Conservation (phyloP, 2,329 filamentous ascomycete species). For the Fusarium mundagurra region DNA sequence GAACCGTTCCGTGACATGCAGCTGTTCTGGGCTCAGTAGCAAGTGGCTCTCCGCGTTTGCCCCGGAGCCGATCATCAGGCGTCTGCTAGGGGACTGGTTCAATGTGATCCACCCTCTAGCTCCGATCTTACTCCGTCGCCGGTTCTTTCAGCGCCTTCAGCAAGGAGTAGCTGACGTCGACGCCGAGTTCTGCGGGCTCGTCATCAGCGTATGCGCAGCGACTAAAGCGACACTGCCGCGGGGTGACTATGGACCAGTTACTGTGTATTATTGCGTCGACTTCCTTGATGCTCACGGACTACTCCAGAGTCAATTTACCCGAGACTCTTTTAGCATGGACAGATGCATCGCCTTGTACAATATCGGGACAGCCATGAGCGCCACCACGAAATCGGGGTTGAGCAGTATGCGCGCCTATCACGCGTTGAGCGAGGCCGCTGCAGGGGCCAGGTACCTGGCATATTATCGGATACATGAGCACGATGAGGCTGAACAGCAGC, state of each 20-base stretch:
- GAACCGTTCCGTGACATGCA: background rate
- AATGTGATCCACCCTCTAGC: constrained; percentile 48
- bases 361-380: constrained; percentile 41
- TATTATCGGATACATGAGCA: constrained; percentile 41
- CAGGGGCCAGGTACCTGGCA: constrained; percentile 44
- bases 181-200: constrained; percentile 46
- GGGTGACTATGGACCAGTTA: constrained; percentile 41
- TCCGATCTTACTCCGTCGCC: constrained; percentile 47
- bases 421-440: constrained; percentile 40
- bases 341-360: constrained; percentile 52
- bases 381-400: constrained; percentile 10
- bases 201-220: constrained; percentile 49
- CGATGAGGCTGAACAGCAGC: constrained; percentile 43
- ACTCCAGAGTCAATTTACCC: constrained; percentile 26
- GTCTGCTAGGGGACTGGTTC: constrained; percentile 49
- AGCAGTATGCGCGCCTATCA: constrained; percentile 36
- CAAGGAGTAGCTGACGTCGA: constrained; percentile 41
- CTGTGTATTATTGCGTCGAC: constrained; percentile 42
- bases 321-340: constrained; percentile 44
- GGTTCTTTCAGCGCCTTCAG: constrained; percentile 43
- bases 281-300: constrained; percentile 45
- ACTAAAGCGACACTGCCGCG: constrained; percentile 47
- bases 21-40: background rate
- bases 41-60: constrained; percentile 34
- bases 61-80: constrained; percentile 13